Conservation (phyloP, 2,329 filamentous ascomycete species). For the Colletotrichum limetticola region DNA sequence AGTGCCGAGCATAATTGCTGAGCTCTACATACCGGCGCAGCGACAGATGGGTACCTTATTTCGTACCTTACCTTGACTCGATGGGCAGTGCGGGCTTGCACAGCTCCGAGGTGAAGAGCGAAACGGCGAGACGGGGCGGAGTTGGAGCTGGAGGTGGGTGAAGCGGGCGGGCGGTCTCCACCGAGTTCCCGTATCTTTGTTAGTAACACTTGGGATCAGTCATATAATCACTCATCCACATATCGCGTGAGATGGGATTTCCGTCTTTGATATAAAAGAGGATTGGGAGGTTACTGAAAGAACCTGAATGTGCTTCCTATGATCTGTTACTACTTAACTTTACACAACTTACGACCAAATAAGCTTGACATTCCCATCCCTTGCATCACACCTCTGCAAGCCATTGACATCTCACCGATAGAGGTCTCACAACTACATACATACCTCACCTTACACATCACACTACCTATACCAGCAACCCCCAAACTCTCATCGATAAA, state of each 20-base stretch:
- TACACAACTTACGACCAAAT: background rate
- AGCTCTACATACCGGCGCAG: background rate
- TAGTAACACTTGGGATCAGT: background rate
- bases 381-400: background rate
- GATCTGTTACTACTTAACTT: background rate
- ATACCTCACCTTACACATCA: background rate
- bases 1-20: background rate
- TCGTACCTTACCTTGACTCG: background rate
- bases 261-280: background rate
- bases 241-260: background rate
- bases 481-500: background rate
- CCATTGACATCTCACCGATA: background rate
- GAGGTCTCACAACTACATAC: background rate
- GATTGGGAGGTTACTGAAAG: background rate
- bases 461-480: background rate
- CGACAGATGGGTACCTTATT: background rate
- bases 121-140: background rate
- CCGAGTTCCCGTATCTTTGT: background rate
- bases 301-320: background rate
- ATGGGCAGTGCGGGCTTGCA: background rate
- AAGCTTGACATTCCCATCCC: background rate
- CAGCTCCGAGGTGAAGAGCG: slow-evolving; percentile 15
- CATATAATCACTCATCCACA: slow-evolving; percentile 8
- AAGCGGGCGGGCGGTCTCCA: background rate
- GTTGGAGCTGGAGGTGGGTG: too few species aligned